Evolutionary conservation across 2,329 filamentous ascomycete genomes (phyloP), one percentile per base, ranked within the genome.

Genomic region (Penicillium sp.): DNA sequence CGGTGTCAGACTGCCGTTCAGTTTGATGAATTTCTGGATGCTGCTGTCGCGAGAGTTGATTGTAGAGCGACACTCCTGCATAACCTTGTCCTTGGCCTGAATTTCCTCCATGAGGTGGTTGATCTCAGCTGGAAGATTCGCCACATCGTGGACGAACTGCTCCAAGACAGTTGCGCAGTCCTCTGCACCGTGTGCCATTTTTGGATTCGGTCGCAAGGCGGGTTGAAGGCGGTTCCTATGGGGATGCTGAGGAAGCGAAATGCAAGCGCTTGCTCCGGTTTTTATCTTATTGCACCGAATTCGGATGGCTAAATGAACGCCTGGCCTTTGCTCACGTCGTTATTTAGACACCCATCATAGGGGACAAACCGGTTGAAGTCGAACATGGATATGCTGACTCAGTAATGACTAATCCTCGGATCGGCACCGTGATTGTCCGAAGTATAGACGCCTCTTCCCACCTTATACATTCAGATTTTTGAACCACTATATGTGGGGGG

Each of bases 71-170:
- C 81, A 82, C 56, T 86, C 83, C 61, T 83, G 79, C 53, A 88
- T 84, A 49, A 81, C 78, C 56, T 81, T 79, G 64, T 88, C 85
- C 67, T 88, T 88, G 59, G 85, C 85, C 64, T 86, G 81, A 43
- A 88, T 86, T 66, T 88, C 86, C 66, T 88, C 86, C 71, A 87
- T 84, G 55, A 88, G 75, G 75, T 88, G 86, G 10, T 81, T 83
- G 48, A 88, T 84, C 67, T 88, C 86, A 2, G 83, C 84, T 0
- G 86, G 85, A 17, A 87, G 73, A 61, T 88, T 88, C 21, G 79
- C 78, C 44, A 76, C 83, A 79, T 88, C 85, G 67, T 88, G 85
- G 25, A 86, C 81, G 66, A 87, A 88, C 66, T 86, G 83, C 68
- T 88, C 86, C 45, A 88, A 73, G 17, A 88, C 83, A 8, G 83